phyloP scores from a whole-genome alignment of 23 red algal species.

The Gracilaria domingensis region DNA sequence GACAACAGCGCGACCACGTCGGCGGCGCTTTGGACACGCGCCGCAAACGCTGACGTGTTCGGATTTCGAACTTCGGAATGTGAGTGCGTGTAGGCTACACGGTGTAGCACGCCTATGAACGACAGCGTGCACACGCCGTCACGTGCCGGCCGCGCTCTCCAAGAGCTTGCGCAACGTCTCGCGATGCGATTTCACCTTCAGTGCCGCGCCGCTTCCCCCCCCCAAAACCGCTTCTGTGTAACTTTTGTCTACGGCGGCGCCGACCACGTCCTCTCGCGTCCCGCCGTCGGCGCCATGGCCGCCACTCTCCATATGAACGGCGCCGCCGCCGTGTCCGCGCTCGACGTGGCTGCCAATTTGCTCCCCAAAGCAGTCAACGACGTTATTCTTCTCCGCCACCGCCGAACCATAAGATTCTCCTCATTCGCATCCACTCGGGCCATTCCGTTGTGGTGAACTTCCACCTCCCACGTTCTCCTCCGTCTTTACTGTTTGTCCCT shows the following conservation, averaged over 20 bases:
- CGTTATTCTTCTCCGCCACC: not conserved
- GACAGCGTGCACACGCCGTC: too few species aligned
- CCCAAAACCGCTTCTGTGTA: not conserved
- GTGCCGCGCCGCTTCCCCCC: not conserved
- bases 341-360: not conserved
- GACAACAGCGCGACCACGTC: conserved; percentile 7
- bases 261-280: too few species aligned
- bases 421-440: not conserved
- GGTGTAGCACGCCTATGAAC: too few species aligned
- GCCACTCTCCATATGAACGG: not conserved
- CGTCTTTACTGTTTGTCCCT: not conserved
- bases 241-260: not conserved
- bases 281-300: not conserved
- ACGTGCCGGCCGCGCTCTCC: too few species aligned
- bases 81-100: too few species aligned
- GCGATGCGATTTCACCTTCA: not conserved
- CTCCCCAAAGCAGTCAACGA: not conserved
- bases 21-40: not conserved
- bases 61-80: too few species aligned
- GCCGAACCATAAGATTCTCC: not conserved
- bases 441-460: not conserved
- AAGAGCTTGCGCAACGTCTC: not conserved
- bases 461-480: not conserved
- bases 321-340: not conserved
- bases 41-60: too few species aligned